A percentile compares a stretch with the other conserved stretches of the same genome.
These are phyloP conservation scores for Juncus inflexus DNA, from an alignment of 176 grass and related monocot genomes.

Conservation along the genomic window DNA sequence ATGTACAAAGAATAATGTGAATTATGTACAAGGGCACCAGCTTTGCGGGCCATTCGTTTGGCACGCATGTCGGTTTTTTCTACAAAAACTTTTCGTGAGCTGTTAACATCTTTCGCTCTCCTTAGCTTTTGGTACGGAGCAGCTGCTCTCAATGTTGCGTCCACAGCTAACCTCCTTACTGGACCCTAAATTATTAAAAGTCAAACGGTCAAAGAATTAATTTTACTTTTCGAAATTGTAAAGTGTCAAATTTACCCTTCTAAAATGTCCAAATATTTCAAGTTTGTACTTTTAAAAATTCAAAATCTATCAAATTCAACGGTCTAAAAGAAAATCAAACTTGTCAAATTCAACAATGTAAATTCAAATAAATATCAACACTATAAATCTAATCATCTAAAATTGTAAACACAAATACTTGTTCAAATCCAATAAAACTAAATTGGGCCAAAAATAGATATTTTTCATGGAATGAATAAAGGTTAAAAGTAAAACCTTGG, in stretches of 20 bases:
- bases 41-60: slow-evolving; percentile 99
- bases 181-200: slow-evolving; percentile 60
- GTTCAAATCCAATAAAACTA: too few relatives aligned
- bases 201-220: neutral
- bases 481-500: slow-evolving; percentile 57
- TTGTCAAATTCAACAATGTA: too few relatives aligned
- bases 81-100: slow-evolving; percentile 85
- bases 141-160: slow-evolving; percentile 96
- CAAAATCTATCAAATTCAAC: too few relatives aligned
- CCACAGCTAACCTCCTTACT: slow-evolving; percentile 90
- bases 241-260: neutral
- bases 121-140: slow-evolving; percentile 97
- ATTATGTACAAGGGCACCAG: slow-evolving; percentile 86
- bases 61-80: slow-evolving; percentile 98
- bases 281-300: neutral
- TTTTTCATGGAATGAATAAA: neutral
- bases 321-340: too few relatives aligned
- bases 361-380: too few relatives aligned
- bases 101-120: slow-evolving; percentile 55
- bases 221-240: neutral
- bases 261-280: slow-evolving; percentile 12
- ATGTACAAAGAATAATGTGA: too few relatives aligned
- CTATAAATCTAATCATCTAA: too few relatives aligned
- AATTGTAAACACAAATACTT: too few relatives aligned
- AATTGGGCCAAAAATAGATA: too few relatives aligned